Percentiles rank a stretch among this genome's conserved stretches.
phyloP scores from a whole-genome alignment of 2,329 filamentous ascomycete species.

The Ceratocystis alfenasii region DNA sequence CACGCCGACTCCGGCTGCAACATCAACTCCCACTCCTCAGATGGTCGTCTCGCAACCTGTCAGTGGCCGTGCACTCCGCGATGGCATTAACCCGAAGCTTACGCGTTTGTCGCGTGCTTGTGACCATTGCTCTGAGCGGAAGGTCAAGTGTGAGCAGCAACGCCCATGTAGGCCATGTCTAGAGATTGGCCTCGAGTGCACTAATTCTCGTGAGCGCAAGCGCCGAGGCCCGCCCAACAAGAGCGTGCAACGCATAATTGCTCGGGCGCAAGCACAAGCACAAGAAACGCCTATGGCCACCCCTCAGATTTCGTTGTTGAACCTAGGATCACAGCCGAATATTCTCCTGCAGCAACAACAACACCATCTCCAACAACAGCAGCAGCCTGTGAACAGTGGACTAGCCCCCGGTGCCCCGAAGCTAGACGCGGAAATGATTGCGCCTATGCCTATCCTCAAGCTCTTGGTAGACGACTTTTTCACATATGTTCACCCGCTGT shows the following conservation, averaged over 20 bases:
- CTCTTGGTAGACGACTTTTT: conserved; percentile 71
- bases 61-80: conserved; percentile 27
- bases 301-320: conserved; percentile 23
- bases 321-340: conserved; percentile 13
- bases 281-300: conserved; percentile 42
- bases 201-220: conserved; percentile 45
- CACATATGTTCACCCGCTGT: conserved; percentile 66
- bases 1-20: background rate
- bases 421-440: conserved; percentile 57
- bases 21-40: conserved; percentile 9
- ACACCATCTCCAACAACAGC: background rate
- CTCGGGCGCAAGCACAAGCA: conserved; percentile 31
- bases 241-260: conserved; percentile 23
- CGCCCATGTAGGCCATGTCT: conserved; percentile 45
- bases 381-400: background rate
- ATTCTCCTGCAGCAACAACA: conserved; percentile 2
- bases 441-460: conserved; percentile 54
- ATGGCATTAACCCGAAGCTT: conserved; percentile 39
- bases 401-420: conserved; percentile 13
- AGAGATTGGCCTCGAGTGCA: conserved; percentile 47
- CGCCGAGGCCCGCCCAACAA: conserved; percentile 49
- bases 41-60: conserved; percentile 7
- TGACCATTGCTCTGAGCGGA: conserved; percentile 50
- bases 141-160: conserved; percentile 49
- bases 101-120: conserved; percentile 47